Conservation (phyloP, 2,329 filamentous ascomycete species). For the Chrysoporthe puriensis region DNA sequence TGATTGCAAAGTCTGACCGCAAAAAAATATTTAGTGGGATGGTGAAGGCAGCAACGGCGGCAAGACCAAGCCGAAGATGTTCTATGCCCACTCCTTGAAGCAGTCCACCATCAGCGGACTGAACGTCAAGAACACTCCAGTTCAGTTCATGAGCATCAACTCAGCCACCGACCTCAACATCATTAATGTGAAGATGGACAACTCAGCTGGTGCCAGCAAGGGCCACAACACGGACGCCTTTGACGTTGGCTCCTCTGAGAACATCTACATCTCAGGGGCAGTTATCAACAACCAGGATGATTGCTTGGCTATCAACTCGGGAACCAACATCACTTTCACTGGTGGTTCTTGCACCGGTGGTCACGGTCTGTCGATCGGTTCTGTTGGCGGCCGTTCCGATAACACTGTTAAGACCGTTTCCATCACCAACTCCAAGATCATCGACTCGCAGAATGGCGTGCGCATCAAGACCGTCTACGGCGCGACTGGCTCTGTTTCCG, state of each 20-base stretch:
- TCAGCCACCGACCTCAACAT: constrained; percentile 40
- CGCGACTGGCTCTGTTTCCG: constrained; percentile 48
- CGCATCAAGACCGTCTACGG: constrained; percentile 54
- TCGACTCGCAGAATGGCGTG: constrained; percentile 57
- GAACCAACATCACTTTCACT: constrained; percentile 51
- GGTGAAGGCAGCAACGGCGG: constrained; percentile 44
- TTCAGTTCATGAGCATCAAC: constrained; percentile 48
- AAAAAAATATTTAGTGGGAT: constrained; percentile 34
- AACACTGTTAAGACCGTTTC: constrained; percentile 57
- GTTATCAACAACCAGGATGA: constrained; percentile 65
- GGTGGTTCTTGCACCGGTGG: constrained; percentile 48
- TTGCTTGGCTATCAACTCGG: constrained; percentile 62
- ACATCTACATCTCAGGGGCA: constrained; percentile 55
- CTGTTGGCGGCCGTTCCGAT: constrained; percentile 51
- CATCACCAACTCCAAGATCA: constrained; percentile 52
- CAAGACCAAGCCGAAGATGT: constrained; percentile 45
- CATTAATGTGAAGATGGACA: constrained; percentile 43
- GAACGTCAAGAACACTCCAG: constrained; percentile 47
- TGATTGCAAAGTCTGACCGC: neutral
- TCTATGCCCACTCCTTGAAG: constrained; percentile 52
- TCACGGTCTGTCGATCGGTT: constrained; percentile 49
- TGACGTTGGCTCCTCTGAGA: constrained; percentile 54
- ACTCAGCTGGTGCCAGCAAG: constrained; percentile 40
- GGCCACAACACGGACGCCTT: constrained; percentile 63
- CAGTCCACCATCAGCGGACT: constrained; percentile 44